Base-by-base conservation (phyloP, 805 yeast species). In the Spathaspora sp. region DNA sequence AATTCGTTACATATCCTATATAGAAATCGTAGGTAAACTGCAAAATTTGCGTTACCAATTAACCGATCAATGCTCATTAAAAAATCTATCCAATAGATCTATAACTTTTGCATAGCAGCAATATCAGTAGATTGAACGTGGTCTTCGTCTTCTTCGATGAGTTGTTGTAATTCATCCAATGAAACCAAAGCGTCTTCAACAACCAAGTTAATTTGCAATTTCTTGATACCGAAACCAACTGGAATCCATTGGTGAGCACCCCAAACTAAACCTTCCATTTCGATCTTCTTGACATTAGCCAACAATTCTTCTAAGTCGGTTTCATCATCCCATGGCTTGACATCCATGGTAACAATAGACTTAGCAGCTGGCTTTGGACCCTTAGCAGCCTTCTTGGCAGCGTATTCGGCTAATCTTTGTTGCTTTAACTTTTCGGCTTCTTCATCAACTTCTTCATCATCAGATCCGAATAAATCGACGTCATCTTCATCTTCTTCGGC, bases 241-340 rank as follows among this genome's bases (percentile, higher is more conserved):
- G 97, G 94, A 66, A 94, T 81, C 80, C 85, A 91, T 80, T 87
- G 92, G 83, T 80, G 86, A 68, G 92, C 97, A 89, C 99, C 99
- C 99, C 99, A 94, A 61, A 76, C 77, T 71, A 94, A 86, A 85
- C 99, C 99, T 46, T 94, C 99, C 79, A 75, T 76, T 73, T 84
- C 89, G 65, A 93, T 76, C 64, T 81, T 69, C 84, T 90, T 92
- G 69, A 91, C 97, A 77, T 84, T 83, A 58, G 87, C 92, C 64
- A 89, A 76, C 79, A 94, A 72, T 76, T 86, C 86, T 58, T 94
- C 96, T 72, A 94, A 82, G 72, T 93, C 86, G 65, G 99, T 94
- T 83, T 94, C 98, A 70, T 94, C 99, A 78, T 94, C 99, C 99
- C 99, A 94, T 80, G 97, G 98, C 86, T 94, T 94, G 66, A 94